Base-by-base conservation (phyloP, 441 rosid species). In the Pelargonium cotyledonis region DNA sequence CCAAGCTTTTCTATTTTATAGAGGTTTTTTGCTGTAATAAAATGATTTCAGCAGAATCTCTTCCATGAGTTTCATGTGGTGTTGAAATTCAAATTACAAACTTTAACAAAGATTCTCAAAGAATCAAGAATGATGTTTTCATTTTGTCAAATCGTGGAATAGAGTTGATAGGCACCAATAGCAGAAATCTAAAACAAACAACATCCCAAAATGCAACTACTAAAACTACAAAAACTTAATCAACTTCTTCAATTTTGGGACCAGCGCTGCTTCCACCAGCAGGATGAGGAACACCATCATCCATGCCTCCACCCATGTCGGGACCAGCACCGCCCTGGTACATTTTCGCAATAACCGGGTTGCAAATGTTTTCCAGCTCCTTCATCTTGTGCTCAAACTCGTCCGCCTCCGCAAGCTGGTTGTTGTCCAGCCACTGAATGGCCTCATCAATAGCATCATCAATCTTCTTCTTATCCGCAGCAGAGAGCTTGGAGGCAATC, bases 181-280 rank as follows among this genome's bases (percentile, higher is more conserved):
- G 26, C 26, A 23, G 26, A 23, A 23, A 23, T 23, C 26, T 23
- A 46, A 46, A 46, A 46, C 51, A 9, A 46, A 46, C 11, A 14
- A 46, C 12, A 9, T 9, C 2, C 11, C 14, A 9, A 8, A 46
- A 46, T 14, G 51, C 11, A 46, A 46, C 0, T 46, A 2, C 51
- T 46, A 46, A 46, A 46, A 8, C 51, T 14, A 46, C 6, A 3
- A 2, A 14, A 49, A 49, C 76, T 80, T 79, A 89, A 65, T 89
- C 96, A 0, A 89, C 96, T 78, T 89, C 93, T 64, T 89, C 91
- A 72, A 88, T 88, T 78, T 88, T 85, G 26, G 91, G 93, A 16
- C 96, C 96, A 2, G 93, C 78, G 8, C 77, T 6, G 47, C 76
- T 67, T 18, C 76, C 73, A 12, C 73, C 76, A 0, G 68, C 75